Evolutionary conservation across 768 basidiomycete genomes (phyloP).

Genomic region (Macrolepiota albuminosa): DNA sequence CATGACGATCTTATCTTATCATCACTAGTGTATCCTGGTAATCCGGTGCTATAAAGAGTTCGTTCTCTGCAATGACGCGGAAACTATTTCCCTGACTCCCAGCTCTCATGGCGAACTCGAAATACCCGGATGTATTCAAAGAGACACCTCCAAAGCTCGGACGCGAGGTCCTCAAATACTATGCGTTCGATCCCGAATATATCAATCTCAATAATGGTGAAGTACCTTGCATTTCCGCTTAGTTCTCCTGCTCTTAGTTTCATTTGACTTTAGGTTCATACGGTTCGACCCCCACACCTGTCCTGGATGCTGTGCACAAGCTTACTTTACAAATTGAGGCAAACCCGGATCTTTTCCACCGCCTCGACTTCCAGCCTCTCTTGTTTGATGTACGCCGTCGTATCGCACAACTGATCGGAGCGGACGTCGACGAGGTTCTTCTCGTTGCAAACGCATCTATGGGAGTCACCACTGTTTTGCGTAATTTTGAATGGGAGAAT

Average conservation of each 20-base stretch:
- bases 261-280: conserved; percentile 37
- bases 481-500: conserved; percentile 56
- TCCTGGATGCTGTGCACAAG: conserved; percentile 33
- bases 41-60: neutral
- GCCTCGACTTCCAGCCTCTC: conserved; percentile 23
- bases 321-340: conserved; percentile 35
- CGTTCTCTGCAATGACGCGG: neutral
- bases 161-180: conserved; percentile 48
- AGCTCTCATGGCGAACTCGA: neutral
- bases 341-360: conserved; percentile 48
- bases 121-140: conserved; percentile 17
- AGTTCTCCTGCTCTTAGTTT: conserved; percentile 24
- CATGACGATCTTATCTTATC: neutral
- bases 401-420: conserved; percentile 47
- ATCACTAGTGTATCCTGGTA: neutral
- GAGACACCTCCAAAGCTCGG: conserved; percentile 44
- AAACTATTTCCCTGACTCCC: neutral
- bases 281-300: conserved; percentile 45
- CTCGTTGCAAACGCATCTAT: conserved; percentile 51
- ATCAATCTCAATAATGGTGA: conserved; percentile 64
- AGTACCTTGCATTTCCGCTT: conserved; percentile 11
- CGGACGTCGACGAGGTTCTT: conserved; percentile 41
- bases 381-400: conserved; percentile 34
- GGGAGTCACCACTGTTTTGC: conserved; percentile 56
- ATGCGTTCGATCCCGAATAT: conserved; percentile 52